Base-by-base conservation (phyloP, 352 stramenopile species). In the Phytopythium ostracodes region DNA sequence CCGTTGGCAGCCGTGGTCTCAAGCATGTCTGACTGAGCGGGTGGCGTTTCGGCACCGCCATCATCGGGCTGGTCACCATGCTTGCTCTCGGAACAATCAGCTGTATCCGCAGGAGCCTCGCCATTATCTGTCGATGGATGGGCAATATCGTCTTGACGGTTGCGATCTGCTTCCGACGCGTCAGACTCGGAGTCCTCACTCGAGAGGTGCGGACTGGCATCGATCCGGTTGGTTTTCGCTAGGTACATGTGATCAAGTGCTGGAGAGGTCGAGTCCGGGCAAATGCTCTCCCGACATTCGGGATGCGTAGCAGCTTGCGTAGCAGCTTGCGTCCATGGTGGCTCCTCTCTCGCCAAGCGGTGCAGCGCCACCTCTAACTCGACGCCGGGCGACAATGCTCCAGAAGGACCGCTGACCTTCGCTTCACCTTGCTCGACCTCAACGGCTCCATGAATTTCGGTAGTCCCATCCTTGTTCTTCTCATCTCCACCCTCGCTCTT, bases 401-500 rank as follows among this genome's bases (percentile, higher is more conserved):
- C 47, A 33, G 1, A 3, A 4, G 35, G 35, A 10, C 0, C 24
- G 1, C 11, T 33, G 9, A 36, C 1, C 12, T 54, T n/a, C 24
- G 1, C 29, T 5, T 22, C 47, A 6, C 17, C 25, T 11, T 54
- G 12, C 10, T 54, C 25, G 47, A 4, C 5, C 6, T 4, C 12
- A n/a, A 10, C 2, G n/a, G n/a, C n/a, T 22, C 14, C 22, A 27
- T 3, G 22, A 11, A 35, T 38, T 10, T 54, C 18, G 11, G 42
- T 2, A 7, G 6, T 22, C 10, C 29, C 10, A 22, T 18, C 22
- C 9, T 10, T 50, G 7, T n/a, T 50, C 8, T 31, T 18, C 22
- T n/a, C 52, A 4, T 33, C 29, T 24, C 63, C 51, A 15, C 49
- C 20, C n/a, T 43, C 33, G 18, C n/a, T 18, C 62, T 29, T 54